Evolutionary conservation across 768 basidiomycete species (phyloP).

Genomic region (Hygrocybe punicea): DNA sequence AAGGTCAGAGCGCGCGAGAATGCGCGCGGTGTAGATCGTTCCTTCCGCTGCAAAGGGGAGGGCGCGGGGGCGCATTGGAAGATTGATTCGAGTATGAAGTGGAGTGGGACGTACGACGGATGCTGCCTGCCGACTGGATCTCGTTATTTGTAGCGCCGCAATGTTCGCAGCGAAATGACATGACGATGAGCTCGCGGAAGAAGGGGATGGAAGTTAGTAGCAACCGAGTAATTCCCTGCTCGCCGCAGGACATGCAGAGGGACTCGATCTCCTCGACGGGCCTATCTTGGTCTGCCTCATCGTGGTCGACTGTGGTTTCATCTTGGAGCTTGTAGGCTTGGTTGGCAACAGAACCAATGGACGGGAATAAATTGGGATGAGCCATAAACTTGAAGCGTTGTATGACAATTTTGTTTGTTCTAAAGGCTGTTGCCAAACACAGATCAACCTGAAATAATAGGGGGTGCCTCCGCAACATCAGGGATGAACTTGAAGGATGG

Average conservation of each 20-base stretch:
- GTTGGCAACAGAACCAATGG: constrained; percentile 51
- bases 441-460: too few relatives aligned
- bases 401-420: too few relatives aligned
- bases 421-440: neutral
- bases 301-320: constrained; percentile 28
- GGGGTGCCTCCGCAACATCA: too few relatives aligned
- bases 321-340: constrained; percentile 41
- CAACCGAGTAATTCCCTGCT: constrained; percentile 88
- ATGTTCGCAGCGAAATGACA: constrained; percentile 94
- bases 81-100: neutral
- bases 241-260: constrained; percentile 88
- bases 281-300: constrained; percentile 41
- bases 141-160: constrained; percentile 91
- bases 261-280: constrained; percentile 84
- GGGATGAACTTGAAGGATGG: neutral
- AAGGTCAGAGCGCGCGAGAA: constrained; percentile 72
- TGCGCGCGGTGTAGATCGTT: constrained; percentile 72
- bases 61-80: neutral
- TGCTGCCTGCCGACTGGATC: constrained; percentile 83
- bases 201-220: constrained; percentile 92
- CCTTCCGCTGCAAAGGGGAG: constrained; percentile 65
- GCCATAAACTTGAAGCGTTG: too few relatives aligned
- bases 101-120: constrained; percentile 59
- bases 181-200: constrained; percentile 91
- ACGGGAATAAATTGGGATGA: constrained; percentile 44